A percentile compares a stretch with the other conserved stretches of the same genome.
phyloP scores from a whole-genome alignment of 345 rosid genomes.

The Arabidopsis thaliana region TAIR10.1 NC_003070.9:6901001-6901500 shows the following conservation, averaged over 20 bases:
- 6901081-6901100: conserved; percentile 70
- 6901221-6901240: conserved; percentile 67
- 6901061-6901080: conserved; percentile 77
- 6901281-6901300: conserved; percentile 33
- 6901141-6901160: neutral
- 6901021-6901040: neutral
- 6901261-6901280: conserved; percentile 92
- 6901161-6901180: conserved; percentile 10
- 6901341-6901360: conserved; percentile 43
- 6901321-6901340: neutral
- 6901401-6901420: conserved; percentile 93
- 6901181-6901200: neutral
- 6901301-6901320: neutral
- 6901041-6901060: conserved; percentile 67
- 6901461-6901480: neutral
- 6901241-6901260: conserved; percentile 90
- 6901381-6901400: conserved; percentile 89
- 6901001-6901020: conserved; percentile 1
- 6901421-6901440: conserved; percentile 24
- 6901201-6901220: conserved; percentile 80
- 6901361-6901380: conserved; percentile 93
- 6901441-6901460: conserved; percentile 12
- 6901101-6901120: neutral
- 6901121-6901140: neutral
- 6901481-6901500: conserved; percentile 66